A percentile compares a stretch with the other conserved stretches of the same genome.
Conservation (phyloP, 139 green algal species). For the Edaphochlamys debaryana region DNA sequence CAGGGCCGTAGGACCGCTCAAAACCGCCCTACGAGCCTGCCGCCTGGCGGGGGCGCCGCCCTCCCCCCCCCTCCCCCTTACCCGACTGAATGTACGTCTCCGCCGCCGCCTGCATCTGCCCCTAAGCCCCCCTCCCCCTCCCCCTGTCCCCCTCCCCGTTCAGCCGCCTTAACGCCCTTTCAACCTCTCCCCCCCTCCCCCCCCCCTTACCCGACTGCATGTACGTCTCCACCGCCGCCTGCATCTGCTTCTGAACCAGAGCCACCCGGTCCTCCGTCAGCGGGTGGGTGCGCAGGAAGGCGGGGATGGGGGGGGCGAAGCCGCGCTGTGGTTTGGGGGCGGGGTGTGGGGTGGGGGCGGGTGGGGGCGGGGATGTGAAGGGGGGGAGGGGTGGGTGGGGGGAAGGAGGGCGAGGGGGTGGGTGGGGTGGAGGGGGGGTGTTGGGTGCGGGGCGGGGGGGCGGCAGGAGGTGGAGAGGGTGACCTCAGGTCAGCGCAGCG, state of each 20-base stretch:
- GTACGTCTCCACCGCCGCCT: constrained; percentile 55
- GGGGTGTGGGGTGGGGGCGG: neutral
- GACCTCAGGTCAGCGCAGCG: too few species aligned
- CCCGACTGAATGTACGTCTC: constrained; percentile 44
- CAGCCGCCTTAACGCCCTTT: too few species aligned
- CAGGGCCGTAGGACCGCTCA: too few species aligned
- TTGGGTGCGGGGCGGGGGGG: too few species aligned
- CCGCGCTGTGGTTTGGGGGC: neutral
- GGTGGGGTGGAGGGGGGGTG: too few species aligned
- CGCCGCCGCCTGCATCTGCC: constrained; percentile 56
- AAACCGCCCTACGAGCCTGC: too few species aligned
- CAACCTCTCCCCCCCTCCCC: neutral
- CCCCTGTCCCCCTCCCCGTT: too few species aligned
- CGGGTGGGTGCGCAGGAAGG: constrained; percentile 84
- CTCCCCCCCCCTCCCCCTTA: neutral
- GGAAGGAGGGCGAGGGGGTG: neutral
- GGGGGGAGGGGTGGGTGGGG: neutral
- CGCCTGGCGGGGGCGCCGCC: too few species aligned
- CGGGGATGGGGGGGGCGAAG: constrained; percentile 43
- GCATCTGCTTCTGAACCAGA: constrained; percentile 47
- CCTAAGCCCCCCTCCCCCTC: too few species aligned
- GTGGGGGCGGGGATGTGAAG: neutral
- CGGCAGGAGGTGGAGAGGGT: too few species aligned
- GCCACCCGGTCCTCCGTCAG: constrained; percentile 70
- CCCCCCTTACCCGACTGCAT: constrained; percentile 24